Evolutionary conservation across 169 alveolate species (phyloP).

Genomic region (Plasmodium falciparum): DNA sequence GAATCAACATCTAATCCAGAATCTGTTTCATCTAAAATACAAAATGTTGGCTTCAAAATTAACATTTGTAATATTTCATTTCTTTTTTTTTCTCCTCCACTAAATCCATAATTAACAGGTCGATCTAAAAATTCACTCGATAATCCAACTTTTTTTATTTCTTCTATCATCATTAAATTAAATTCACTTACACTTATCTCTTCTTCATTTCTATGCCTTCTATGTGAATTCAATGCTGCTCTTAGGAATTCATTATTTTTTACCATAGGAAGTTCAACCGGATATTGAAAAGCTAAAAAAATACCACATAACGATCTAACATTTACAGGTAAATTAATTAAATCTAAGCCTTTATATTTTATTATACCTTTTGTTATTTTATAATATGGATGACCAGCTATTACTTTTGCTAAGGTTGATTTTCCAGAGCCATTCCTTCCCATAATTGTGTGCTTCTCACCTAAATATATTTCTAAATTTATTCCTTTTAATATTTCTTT

Average conservation of each 20-base stretch:
- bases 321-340: constrained; percentile 79
- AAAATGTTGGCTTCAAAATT: constrained; percentile 78
- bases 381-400: constrained; percentile 82
- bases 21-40: constrained; percentile 83
- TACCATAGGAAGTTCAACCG: constrained; percentile 82
- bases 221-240: constrained; percentile 76
- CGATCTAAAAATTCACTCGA: constrained; percentile 77
- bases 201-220: constrained; percentile 74
- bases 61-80: constrained; percentile 84
- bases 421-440: constrained; percentile 85
- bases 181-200: constrained; percentile 78
- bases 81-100: constrained; percentile 85
- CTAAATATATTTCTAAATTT: constrained; percentile 59
- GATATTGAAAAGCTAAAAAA: constrained; percentile 83
- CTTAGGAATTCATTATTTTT: constrained; percentile 78
- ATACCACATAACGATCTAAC: constrained; percentile 80
- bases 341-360: constrained; percentile 77
- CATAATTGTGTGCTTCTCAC: constrained; percentile 82
- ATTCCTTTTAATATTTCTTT: constrained; percentile 79
- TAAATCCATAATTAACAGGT: constrained; percentile 83
- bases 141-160: constrained; percentile 79
- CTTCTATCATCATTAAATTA: constrained; percentile 69
- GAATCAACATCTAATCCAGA: constrained; percentile 86
- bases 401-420: constrained; percentile 81
- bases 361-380: constrained; percentile 76